Base-by-base conservation (phyloP, 2,329 filamentous ascomycete species). In the Celoporthe dispersa region DNA sequence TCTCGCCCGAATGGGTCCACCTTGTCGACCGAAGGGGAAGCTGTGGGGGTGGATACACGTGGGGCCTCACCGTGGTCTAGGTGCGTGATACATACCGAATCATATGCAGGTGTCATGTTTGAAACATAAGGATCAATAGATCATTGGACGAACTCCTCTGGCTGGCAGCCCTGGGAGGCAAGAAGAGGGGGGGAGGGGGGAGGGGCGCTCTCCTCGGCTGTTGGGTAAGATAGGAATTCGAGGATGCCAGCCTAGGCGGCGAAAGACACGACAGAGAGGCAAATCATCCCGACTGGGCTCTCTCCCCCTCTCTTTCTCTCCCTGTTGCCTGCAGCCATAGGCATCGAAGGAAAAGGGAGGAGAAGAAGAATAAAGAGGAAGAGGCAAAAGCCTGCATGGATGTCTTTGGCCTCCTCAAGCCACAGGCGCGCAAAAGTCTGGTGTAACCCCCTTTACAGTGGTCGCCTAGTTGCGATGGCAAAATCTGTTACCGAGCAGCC, bases 21-120 rank as follows among this genome's bases (percentile, higher is more conserved):
- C 33, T 28, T 41, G 22, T 39, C 19, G 31, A 41, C 51, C 28
- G 51, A 55, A 25, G 28, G 3, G n/a, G 33, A 28, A 53, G 48
- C 35, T 25, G 48, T 51, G 64, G 60, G 53, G 35, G 53, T 31
- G 51, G 51, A 16, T n/a, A 31, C 64, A 66, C 64, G 64, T 66
- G 64, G 35, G n/a, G 16, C 51, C 39, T 28, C n/a, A 14, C 53
- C 33, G 16, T 66, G 51, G 64, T 57, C 51, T 41, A 41, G 35
- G 35, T 41, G 37, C 64, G 53, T 66, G 64, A 66, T 48, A 39
- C 37, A 31, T 41, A 7, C 48, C 53, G 28, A 59, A 66, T 35
- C 53, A 60, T 41, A 66, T 48, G 53, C 39, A 48, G 39, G 35
- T n/a, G 28, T 66, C 64, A 66, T 44, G 37, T 59, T 44, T 60